These are phyloP conservation scores for Stygiomarasmius scandens DNA, from an alignment of 1,284 basidiomycete species.

Conservation along the genomic window DNA sequence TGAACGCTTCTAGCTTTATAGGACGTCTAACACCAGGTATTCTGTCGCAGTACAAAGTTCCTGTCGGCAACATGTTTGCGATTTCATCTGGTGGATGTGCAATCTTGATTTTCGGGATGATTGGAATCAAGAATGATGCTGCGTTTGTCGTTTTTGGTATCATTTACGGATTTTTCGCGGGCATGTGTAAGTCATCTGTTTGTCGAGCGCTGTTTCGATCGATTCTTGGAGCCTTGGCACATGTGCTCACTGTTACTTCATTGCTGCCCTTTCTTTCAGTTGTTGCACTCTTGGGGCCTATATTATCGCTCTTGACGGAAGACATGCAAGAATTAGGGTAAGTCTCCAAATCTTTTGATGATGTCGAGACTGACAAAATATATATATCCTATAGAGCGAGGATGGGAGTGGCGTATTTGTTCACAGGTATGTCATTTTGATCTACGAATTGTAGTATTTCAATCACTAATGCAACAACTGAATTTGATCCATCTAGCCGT, in stretches of 20 bases:
- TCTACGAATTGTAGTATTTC: neutral
- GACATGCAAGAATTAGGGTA: conserved; percentile 22
- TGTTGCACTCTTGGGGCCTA: conserved; percentile 15
- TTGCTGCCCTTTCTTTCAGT: conserved; percentile 4
- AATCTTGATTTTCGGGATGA: conserved; percentile 32
- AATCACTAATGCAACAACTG: neutral
- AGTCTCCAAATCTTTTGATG: neutral
- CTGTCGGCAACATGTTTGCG: conserved; percentile 29
- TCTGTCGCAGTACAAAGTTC: conserved; percentile 24
- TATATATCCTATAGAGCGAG: conserved; percentile 4
- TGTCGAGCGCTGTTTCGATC: neutral
- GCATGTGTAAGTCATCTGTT: conserved; percentile 22
- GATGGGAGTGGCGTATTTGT: conserved; percentile 10
- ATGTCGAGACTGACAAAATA: neutral
- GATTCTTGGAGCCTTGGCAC: neutral
- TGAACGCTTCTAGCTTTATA: conserved; percentile 30
- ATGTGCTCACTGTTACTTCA: neutral
- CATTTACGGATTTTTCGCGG: conserved; percentile 33
- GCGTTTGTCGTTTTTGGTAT: conserved; percentile 29
- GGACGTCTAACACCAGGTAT: conserved; percentile 33
- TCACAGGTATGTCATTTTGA: neutral
- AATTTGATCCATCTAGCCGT: neutral
- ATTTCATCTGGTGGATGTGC: conserved; percentile 21
- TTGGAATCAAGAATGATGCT: conserved; percentile 23
- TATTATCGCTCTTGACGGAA: conserved; percentile 15